Evolutionary conservation across 2,329 filamentous ascomycete species (phyloP).

Genomic region (Myriosclerotinia duriaeana): DNA sequence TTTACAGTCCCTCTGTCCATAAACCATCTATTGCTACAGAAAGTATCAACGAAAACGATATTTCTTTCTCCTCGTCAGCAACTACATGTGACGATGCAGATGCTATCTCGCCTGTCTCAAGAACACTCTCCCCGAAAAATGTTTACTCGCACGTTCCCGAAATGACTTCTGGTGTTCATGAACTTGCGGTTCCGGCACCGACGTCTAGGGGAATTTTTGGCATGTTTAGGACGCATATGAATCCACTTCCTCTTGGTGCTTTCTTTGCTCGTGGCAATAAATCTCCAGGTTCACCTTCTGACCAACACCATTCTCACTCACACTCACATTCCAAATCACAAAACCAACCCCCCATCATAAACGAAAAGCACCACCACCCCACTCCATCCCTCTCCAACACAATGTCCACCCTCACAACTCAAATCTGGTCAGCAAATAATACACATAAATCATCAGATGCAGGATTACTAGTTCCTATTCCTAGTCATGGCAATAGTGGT

Average conservation of each 20-base stretch:
- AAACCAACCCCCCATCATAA: background rate
- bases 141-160: background rate
- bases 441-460: background rate
- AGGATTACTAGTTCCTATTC: background rate
- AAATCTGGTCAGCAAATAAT: background rate
- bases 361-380: background rate
- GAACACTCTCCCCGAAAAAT: background rate
- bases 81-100: background rate
- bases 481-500: background rate
- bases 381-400: background rate
- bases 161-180: accelerated
- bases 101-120: background rate
- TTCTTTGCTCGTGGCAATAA: background rate
- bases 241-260: background rate
- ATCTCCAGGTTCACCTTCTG: background rate
- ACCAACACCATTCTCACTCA: background rate
- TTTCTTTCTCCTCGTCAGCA: background rate
- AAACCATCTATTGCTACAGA: background rate
- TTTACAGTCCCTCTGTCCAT: background rate
- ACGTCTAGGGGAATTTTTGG: background rate
- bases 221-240: background rate
- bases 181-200: background rate
- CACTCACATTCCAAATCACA: background rate
- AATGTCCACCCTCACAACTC: background rate
- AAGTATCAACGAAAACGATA: background rate